Evolutionary conservation across 2,329 filamentous ascomycete species (phyloP).

Genomic region (Xylariaceae sp.): DNA sequence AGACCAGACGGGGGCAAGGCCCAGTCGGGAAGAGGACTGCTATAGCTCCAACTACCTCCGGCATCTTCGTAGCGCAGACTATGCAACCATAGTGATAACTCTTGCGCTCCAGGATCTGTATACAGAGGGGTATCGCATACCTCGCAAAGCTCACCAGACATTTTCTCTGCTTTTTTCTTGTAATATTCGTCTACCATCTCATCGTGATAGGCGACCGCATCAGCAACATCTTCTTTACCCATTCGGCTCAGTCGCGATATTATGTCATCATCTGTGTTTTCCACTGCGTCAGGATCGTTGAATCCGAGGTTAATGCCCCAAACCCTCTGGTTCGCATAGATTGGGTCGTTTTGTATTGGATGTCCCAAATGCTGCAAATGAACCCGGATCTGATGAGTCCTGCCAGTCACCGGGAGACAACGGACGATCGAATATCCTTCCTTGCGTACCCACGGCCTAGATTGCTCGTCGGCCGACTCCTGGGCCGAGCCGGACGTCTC

Average conservation of each 20-base stretch:
- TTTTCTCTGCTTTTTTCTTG: constrained; percentile 85
- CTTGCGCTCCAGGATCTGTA: constrained; percentile 84
- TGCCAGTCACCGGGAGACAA: constrained; percentile 86
- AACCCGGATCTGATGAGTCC: constrained; percentile 92
- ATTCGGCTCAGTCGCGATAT: constrained; percentile 80
- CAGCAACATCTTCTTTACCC: constrained; percentile 89
- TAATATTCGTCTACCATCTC: constrained; percentile 90
- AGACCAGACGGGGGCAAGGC: constrained; percentile 72
- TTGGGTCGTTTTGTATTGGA: constrained; percentile 95
- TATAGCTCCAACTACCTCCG: constrained; percentile 80
- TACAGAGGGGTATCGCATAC: constrained; percentile 86
- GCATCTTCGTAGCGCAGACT: constrained; percentile 84
- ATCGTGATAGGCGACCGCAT: constrained; percentile 89
- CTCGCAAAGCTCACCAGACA: constrained; percentile 79
- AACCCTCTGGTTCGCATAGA: constrained; percentile 91
- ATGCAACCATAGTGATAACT: constrained; percentile 90
- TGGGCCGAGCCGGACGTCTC: constrained; percentile 15
- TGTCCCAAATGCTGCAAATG: constrained; percentile 93
- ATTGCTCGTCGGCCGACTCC: constrained; percentile 26
- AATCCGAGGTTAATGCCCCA: constrained; percentile 78
- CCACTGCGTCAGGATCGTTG: constrained; percentile 59
- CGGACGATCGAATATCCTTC: constrained; percentile 91
- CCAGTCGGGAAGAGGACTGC: constrained; percentile 80
- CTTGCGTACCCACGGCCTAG: constrained; percentile 46
- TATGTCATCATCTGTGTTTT: constrained; percentile 81